Conservation (phyloP, 2,329 filamentous ascomycete species). For the Mycosphaerelloides madeirae region DNA sequence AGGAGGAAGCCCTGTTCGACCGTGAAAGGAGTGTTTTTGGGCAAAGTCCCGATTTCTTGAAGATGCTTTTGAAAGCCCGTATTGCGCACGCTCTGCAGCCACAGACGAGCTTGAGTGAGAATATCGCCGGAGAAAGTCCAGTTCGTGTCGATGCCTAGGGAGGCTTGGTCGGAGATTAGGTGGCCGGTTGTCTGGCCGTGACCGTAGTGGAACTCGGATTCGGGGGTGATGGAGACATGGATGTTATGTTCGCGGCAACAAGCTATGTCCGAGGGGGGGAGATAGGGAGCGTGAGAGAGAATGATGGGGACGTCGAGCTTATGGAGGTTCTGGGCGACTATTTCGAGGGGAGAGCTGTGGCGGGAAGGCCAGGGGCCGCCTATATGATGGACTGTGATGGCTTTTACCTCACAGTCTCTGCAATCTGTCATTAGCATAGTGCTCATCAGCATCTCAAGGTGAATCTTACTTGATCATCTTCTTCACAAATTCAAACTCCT, state of each 20-base stretch:
- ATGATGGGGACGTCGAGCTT: constrained; percentile 47
- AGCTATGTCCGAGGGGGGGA: constrained; percentile 37
- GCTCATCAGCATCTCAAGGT: no score
- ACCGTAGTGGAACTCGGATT: constrained; percentile 58
- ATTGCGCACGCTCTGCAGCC: constrained; percentile 47
- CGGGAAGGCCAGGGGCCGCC: constrained; percentile 7
- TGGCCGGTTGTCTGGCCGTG: constrained; percentile 45
- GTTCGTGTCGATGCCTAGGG: constrained; percentile 20
- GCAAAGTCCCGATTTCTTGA: constrained; percentile 40
- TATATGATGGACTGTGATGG: constrained; percentile 11
- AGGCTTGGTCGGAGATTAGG: constrained; percentile 47
- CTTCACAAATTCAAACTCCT: constrained; percentile 6
- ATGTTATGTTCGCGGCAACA: constrained; percentile 49
- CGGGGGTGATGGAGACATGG: constrained; percentile 54
- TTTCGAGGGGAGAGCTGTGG: constrained; percentile 38
- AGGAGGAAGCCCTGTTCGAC: constrained; percentile 54
- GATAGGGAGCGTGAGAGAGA: constrained; percentile 49
- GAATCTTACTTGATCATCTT: constrained; percentile 1
- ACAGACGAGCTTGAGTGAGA: constrained; percentile 51
- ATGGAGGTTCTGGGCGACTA: constrained; percentile 38
- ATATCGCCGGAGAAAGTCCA: constrained; percentile 22
- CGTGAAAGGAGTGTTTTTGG: constrained; percentile 48
- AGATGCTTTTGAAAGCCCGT: constrained; percentile 31
- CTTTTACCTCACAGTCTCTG: constrained; percentile 3
- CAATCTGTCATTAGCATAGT: no score